Base-by-base conservation (phyloP, 306 rosid genomes). In the Corylus heterophylla region DNA sequence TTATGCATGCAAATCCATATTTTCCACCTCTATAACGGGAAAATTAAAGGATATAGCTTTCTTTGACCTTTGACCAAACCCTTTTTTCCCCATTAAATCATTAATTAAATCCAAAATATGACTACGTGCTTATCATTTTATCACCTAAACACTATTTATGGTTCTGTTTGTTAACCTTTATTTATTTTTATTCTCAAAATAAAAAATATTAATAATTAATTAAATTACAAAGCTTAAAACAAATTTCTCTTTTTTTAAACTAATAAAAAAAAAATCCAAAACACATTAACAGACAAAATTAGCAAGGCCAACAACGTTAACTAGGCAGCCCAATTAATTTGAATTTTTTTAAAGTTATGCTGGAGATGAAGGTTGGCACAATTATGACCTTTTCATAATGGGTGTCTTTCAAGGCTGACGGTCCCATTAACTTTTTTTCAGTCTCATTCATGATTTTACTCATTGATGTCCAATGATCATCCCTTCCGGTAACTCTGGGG, bases 361-460 rank as follows among this genome's bases (percentile, higher is more conserved):
- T 39, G 25, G 66, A 59, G 22, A 64, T 64, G 45, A 35, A 31
- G 70, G 3, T 35, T 7, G 37, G 22, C 13, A 12, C 7, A 50
- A 76, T 79, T 37, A 58, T 61, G 27, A 59, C 52, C 29, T 31
- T 50, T 22, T 12, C 17, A 20, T 48, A 49, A 67, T 73, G 44
- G 73, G 73, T 61, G 64, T 49, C 68, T 61, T 31, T 73, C 48
- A 68, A 5, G 78, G 45, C 72, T 56, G 25, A 56, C 37, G 69
- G 31, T 29, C 14, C 39, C 69, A 62, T 13, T 31, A 50, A 25
- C 2, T 25, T 2, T 2, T 27, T 25, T 25, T 12, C 12, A 4
- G 13, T 22, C 37, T 5, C 27, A 42, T 22, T 22, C 37, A 59
- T 20, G 29, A 25, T 10, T 59, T 25, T 52, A 42, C 45, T 42